Evolutionary conservation across 2,329 filamentous ascomycete species (phyloP), one percentile per base, ranked within the genome.

Genomic region (Fusarium sp.): DNA sequence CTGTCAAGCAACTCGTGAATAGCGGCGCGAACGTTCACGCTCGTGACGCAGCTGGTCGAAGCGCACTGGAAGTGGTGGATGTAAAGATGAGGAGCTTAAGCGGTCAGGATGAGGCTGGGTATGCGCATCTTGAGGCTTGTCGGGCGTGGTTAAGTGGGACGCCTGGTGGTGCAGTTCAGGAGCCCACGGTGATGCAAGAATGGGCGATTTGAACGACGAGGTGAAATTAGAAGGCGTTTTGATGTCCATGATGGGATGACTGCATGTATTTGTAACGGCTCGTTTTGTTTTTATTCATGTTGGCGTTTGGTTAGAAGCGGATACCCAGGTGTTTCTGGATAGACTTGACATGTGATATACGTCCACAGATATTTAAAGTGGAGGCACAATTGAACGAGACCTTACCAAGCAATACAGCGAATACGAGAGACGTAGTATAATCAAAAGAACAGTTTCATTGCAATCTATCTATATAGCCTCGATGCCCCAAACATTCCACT

Each of bases 51-150:
- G 76, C 78, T 2, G 83, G 83, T 0, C 62, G 81, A 4, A 81
- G 84, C 40, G 74, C 86, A 9, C 74, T 87, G 2, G 81, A 83
- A 8, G 78, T 85, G 2, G 76, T 82, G 0, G 84, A 86, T 55
- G 72, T 72, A 16, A 78, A 80, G 65, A 81, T 82, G 59, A 61
- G 60, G 34, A 67, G 73, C 4, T 74, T 78, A 1, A 74, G 74
- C 38, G 71, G 73, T 0, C 76, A 78, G 0, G 66, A 73, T 44
- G 65, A 73, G 10, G 76, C 76, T 18, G 75, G 77, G 20, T 83
- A 83, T 56, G 79, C 82, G 1, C 79, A 81, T 28, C 80, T 79
- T 34, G 81, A 84, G 70, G 82, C 83, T 4, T 84, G 82, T 40
- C 77, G 83, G 15, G 83, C 80, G 2, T 81, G 82, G 70, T 69